These are phyloP conservation scores for Globisporangium canariense DNA, from an alignment of 352 stramenopile species.

Conservation along the genomic window DNA sequence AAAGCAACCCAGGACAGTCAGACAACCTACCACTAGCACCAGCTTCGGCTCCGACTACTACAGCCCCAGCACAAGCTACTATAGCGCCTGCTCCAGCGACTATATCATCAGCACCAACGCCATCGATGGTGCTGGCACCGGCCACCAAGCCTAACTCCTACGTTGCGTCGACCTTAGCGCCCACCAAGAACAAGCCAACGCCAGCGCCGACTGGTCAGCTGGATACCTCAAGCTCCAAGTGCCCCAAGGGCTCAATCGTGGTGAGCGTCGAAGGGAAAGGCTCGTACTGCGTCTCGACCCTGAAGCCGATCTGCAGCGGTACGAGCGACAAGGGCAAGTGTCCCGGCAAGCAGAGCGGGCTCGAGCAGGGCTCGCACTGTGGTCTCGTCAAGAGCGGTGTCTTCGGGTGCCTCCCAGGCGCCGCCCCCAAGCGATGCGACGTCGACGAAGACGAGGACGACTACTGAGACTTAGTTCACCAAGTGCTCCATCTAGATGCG, in stretches of 20 bases:
- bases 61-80: background rate
- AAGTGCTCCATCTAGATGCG: background rate
- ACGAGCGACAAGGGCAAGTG: slow-evolving; percentile 1
- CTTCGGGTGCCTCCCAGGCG: slow-evolving; percentile 7
- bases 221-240: background rate
- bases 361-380: slow-evolving; percentile 10
- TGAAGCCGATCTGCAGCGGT: slow-evolving; percentile 5
- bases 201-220: background rate
- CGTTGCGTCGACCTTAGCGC: background rate
- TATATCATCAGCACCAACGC: background rate
- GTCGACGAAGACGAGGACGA: background rate
- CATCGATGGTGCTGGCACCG: slow-evolving; percentile 4
- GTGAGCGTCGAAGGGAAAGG: slow-evolving; percentile 11
- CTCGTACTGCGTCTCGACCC: slow-evolving; percentile 6
- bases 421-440: slow-evolving; percentile 2
- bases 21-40: background rate
- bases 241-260: slow-evolving; percentile 1
- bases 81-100: background rate
- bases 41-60: background rate
- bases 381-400: slow-evolving; percentile 7
- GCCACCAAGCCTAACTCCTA: background rate
- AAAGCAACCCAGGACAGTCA: background rate
- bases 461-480: background rate
- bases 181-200: background rate
- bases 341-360: slow-evolving; percentile 3